Conservation (phyloP, 345 rosid genomes). For the Chamaenerion angustifolium region DNA sequence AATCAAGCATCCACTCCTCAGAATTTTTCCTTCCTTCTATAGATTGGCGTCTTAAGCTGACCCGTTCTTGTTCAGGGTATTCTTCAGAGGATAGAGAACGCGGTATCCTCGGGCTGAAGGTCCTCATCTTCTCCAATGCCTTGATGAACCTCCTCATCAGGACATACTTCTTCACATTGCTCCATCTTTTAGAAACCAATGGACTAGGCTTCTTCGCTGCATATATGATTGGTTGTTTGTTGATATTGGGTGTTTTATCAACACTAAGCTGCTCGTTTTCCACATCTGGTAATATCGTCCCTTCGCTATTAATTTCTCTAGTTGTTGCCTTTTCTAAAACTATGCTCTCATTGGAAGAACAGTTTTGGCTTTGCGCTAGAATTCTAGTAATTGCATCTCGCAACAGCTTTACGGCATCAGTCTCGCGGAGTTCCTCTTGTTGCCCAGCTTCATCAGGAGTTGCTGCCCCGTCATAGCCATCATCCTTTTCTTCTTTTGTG, state of each 20-base stretch:
- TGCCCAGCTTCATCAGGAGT: constrained; percentile 20
- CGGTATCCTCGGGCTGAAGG: constrained; percentile 35
- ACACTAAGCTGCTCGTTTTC: too few species aligned
- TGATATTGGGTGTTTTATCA: too few species aligned
- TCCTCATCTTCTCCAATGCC: constrained; percentile 53
- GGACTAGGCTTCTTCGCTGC: constrained; percentile 12
- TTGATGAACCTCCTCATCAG: constrained; percentile 66
- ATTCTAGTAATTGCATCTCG: constrained; percentile 72
- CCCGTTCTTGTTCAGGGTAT: constrained; percentile 50
- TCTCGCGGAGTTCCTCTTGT: constrained; percentile 10
- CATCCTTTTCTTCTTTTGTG: constrained; percentile 12
- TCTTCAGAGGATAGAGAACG: constrained; percentile 25
- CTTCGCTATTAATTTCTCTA: neutral
- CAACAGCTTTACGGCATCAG: constrained; percentile 53
- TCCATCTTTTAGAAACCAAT: constrained; percentile 56
- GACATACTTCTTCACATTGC: constrained; percentile 61
- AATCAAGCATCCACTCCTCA: constrained; percentile 97
- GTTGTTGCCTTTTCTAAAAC: constrained; percentile 17
- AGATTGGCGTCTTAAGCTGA: constrained; percentile 46
- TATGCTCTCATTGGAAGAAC: constrained; percentile 18
- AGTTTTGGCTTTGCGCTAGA: constrained; percentile 56
- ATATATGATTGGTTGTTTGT: constrained; percentile 9
- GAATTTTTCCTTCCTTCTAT: constrained; percentile 47
- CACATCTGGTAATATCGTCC: too few species aligned
- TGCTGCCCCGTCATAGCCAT: constrained; percentile 3